Evolutionary conservation across 2,329 filamentous ascomycete species (phyloP), one percentile per base, ranked within the genome.

Genomic region (Pseudohalonectria lignicola): DNA sequence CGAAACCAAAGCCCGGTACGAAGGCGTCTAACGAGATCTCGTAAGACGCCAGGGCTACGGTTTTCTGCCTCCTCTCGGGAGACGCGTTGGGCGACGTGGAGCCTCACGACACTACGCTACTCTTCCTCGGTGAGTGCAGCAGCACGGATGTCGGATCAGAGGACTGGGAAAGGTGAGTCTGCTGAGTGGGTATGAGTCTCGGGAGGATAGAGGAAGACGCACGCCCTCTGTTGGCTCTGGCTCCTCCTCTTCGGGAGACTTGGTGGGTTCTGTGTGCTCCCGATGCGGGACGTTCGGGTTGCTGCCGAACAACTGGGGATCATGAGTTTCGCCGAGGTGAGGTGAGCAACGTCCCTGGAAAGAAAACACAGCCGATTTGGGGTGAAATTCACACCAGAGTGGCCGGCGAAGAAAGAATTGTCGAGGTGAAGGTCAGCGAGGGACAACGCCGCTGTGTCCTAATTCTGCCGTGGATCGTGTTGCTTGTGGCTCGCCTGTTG

Each of bases 21-120:
- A 56, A 44, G 44, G 49, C 43, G 47, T 50, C 53, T 46, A 52
- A 44, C 47, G 49, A 47, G 43, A 49, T 42, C 43, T 51, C 50
- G 54, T 53, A 56, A 44, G 52, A 53, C 54, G 55, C 57, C 54
- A 60, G 55, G 44, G 50, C 53, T 53, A 50, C 52, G 19, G 39
- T 29, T 26, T 21, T 5, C 21, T 9, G 17, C 20, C 31, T 31
- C 8, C 23, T 29, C 11, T 13, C 5, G 4, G 16, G 31, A 15
- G 32, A 28, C 17, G n/a, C n/a, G n/a, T n/a, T n/a, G n/a, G n/a
- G n/a, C n/a, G n/a, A n/a, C n/a, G n/a, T n/a, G n/a, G n/a, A n/a
- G n/a, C n/a, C n/a, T n/a, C n/a, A n/a, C n/a, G n/a, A n/a, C n/a
- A n/a, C n/a, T n/a, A n/a, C n/a, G n/a, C n/a, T n/a, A n/a, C n/a